A percentile compares a stretch with the other conserved stretches of the same genome.
Conservation (phyloP, 208 protist genomes). For the Porcisia deanei region DNA sequence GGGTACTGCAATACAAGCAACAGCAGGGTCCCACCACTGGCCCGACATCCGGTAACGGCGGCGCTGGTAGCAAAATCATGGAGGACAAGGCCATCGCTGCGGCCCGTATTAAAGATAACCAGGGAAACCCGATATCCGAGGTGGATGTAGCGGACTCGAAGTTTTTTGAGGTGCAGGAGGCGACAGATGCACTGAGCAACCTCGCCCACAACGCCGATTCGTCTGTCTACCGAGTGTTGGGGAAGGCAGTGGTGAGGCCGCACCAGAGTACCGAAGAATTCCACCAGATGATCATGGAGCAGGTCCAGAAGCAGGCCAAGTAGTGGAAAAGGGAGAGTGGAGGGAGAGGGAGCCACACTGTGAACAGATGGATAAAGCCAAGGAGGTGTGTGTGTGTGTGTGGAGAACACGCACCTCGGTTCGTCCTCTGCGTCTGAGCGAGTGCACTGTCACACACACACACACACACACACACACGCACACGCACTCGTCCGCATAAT, state of each 20-base stretch:
- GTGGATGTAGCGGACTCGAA: slow-evolving; percentile 49
- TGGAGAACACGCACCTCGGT: no score
- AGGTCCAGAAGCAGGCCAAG: slow-evolving; percentile 31
- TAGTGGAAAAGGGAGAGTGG: slow-evolving; percentile 4
- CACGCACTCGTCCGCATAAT: not conserved
- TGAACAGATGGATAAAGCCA: no score
- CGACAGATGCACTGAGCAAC: slow-evolving; percentile 85
- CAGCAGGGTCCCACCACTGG: slow-evolving; percentile 30
- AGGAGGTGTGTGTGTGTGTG: no score
- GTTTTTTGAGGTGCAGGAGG: slow-evolving; percentile 79
- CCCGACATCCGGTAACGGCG: slow-evolving; percentile 16
- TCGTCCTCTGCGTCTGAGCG: no score
- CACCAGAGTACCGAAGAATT: slow-evolving; percentile 36
- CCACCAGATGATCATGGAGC: slow-evolving; percentile 39
- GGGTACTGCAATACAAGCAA: slow-evolving; percentile 41
- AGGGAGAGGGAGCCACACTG: not conserved
- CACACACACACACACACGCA: not conserved
- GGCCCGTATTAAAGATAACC: slow-evolving; percentile 36
- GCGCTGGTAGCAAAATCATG: slow-evolving; percentile 42
- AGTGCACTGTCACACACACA: not conserved
- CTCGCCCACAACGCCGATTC: slow-evolving; percentile 64
- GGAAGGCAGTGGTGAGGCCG: slow-evolving; percentile 34
- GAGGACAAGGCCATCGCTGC: slow-evolving; percentile 58
- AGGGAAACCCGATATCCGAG: slow-evolving; percentile 28
- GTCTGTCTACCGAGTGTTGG: slow-evolving; percentile 31